These are phyloP conservation scores for Cylindricascospora bacillispora DNA, from an alignment of 1,139 yeast species.

Conservation along the genomic window DNA sequence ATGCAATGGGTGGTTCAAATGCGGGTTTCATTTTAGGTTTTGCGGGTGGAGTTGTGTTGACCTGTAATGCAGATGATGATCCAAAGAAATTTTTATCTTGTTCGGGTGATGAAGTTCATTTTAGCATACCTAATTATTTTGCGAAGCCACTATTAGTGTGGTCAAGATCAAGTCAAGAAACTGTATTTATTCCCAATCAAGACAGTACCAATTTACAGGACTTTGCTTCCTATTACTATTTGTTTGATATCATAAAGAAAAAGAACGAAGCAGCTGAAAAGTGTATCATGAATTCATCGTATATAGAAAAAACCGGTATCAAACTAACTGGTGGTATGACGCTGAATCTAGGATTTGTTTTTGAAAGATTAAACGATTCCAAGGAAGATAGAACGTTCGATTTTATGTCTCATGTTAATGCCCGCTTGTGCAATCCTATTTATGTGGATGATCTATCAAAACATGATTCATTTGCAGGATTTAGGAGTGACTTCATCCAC, in stretches of 20 bases:
- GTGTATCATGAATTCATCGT: constrained; percentile 14
- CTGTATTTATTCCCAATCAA: constrained; percentile 35
- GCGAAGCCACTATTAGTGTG: constrained; percentile 48
- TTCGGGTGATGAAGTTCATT: constrained; percentile 51
- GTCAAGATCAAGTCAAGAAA: constrained; percentile 38
- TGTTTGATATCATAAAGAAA: constrained; percentile 24
- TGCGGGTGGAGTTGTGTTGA: constrained; percentile 49
- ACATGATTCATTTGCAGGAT: constrained; percentile 70
- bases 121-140: constrained; percentile 59
- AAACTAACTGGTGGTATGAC: constrained; percentile 48
- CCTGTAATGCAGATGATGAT: constrained; percentile 49
- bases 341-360: constrained; percentile 44
- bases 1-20: constrained; percentile 49
- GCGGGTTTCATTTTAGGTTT: constrained; percentile 79
- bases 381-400: constrained; percentile 35
- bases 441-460: constrained; percentile 32
- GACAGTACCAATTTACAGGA: constrained; percentile 31
- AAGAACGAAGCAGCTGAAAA: constrained; percentile 13
- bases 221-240: constrained; percentile 41
- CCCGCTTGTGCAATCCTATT: constrained; percentile 52
- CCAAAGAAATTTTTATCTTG: constrained; percentile 52
- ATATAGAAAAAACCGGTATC: constrained; percentile 42
- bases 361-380: constrained; percentile 34
- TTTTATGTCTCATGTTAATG: constrained; percentile 59
- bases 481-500: constrained; percentile 67